phyloP scores from a whole-genome alignment of 1,284 basidiomycete genomes.

The Melampsora americana region DNA sequence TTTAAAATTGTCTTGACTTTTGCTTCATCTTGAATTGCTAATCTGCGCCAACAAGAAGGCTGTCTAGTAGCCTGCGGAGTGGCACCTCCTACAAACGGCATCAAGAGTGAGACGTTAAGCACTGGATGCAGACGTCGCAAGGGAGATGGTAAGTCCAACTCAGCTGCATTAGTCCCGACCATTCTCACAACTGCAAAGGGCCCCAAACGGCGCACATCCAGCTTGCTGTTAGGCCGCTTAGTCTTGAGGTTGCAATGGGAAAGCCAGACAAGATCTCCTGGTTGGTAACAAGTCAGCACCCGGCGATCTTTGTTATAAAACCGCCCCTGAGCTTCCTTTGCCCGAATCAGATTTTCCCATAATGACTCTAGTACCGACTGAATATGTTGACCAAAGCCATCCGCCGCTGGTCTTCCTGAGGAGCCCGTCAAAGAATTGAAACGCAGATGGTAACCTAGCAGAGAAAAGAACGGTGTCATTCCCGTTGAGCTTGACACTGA shows the following conservation, averaged over 20 bases:
- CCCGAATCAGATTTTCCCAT: not conserved
- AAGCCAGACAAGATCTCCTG: not conserved
- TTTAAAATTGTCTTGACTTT: too few species aligned
- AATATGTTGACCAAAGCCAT: not conserved
- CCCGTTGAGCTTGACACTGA: constrained; percentile 50
- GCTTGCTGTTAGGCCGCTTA: not conserved
- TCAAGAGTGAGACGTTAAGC: not conserved
- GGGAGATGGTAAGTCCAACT: not conserved
- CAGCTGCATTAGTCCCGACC: not conserved
- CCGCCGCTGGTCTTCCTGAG: not conserved
- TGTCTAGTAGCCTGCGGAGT: too few species aligned
- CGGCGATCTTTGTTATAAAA: not conserved
- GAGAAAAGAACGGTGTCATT: constrained; percentile 57
- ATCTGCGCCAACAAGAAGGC: too few species aligned
- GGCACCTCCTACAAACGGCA: not conserved
- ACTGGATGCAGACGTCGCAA: not conserved
- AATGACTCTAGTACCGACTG: not conserved
- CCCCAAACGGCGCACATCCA: not conserved
- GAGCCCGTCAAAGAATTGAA: constrained; percentile 27
- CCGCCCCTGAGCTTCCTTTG: too few species aligned
- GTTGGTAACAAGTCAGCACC: too few species aligned
- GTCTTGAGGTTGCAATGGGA: not conserved
- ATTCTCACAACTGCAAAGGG: not conserved
- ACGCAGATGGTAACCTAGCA: constrained; percentile 54
- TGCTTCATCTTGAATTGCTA: too few species aligned